Conservation (phyloP, 495 filamentous ascomycete genomes). For the Penicillium maclennaniae region DNA sequence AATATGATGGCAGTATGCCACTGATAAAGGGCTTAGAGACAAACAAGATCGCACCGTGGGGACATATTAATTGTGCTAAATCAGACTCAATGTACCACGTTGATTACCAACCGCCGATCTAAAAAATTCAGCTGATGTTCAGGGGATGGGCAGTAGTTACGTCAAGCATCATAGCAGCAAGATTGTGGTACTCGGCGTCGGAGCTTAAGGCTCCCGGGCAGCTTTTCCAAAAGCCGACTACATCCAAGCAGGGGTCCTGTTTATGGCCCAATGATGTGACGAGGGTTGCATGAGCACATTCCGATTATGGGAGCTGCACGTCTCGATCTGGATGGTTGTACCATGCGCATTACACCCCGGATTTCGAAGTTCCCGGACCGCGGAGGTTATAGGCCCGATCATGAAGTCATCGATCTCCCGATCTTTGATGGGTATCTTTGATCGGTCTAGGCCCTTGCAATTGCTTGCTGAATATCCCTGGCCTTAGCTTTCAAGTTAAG, state of each 20-base stretch:
- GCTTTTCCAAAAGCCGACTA: not conserved
- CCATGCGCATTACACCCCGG: slow-evolving; percentile 1
- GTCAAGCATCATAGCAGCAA: slow-evolving; percentile 14
- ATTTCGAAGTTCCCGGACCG: slow-evolving; percentile 1
- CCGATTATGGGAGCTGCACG: slow-evolving; percentile 16
- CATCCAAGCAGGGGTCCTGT: not conserved
- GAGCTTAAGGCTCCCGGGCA: slow-evolving; percentile 4
- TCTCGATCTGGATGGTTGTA: slow-evolving; percentile 6
- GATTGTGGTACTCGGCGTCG: slow-evolving; percentile 7
- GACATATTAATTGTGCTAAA: not conserved
- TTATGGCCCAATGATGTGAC: not conserved
- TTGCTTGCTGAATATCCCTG: not conserved
- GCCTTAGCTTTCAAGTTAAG: not conserved
- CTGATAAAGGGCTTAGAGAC: not conserved
- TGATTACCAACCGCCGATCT: not conserved
- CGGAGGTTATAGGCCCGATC: slow-evolving; percentile 6
- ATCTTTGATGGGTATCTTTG: not conserved
- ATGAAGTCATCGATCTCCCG: slow-evolving; percentile 23
- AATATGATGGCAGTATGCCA: not conserved
- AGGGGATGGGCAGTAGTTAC: slow-evolving; percentile 12
- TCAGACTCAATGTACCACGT: not conserved
- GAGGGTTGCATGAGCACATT: not conserved
- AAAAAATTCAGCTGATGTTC: not conserved
- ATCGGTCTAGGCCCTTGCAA: not conserved
- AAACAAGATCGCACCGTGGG: not conserved